Percentiles rank a stretch among this genome's conserved stretches.
Evolutionary conservation across 768 basidiomycete species (phyloP).

Genomic region (Harrya chromipes): DNA sequence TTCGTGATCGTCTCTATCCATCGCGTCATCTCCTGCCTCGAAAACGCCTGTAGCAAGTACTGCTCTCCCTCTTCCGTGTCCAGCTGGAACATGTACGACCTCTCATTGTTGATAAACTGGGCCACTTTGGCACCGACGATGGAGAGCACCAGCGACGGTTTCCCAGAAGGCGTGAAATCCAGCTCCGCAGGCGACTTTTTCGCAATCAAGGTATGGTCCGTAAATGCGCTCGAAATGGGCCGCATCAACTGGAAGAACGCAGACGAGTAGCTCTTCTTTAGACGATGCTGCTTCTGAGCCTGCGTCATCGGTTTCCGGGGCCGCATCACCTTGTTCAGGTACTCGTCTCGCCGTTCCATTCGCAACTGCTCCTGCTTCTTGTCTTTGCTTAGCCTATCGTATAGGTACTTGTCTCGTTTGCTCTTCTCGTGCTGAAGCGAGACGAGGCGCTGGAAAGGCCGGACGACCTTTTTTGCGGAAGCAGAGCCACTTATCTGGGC

Average conservation of each 20-base stretch:
- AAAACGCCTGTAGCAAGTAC: slow-evolving; percentile 72
- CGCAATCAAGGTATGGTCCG: slow-evolving; percentile 47
- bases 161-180: slow-evolving; percentile 69
- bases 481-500: slow-evolving; percentile 40
- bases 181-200: slow-evolving; percentile 70
- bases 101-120: slow-evolving; percentile 73
- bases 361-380: slow-evolving; percentile 72
- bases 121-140: slow-evolving; percentile 69
- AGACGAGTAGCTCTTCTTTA: slow-evolving; percentile 83
- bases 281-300: slow-evolving; percentile 73
- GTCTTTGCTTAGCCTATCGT: slow-evolving; percentile 69
- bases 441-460: slow-evolving; percentile 67
- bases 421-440: slow-evolving; percentile 74
- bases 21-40: slow-evolving; percentile 64
- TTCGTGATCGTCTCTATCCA: slow-evolving; percentile 77
- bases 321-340: slow-evolving; percentile 71
- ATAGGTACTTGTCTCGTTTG: slow-evolving; percentile 69
- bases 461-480: slow-evolving; percentile 51
- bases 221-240: slow-evolving; percentile 85
- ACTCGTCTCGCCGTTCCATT: slow-evolving; percentile 71
- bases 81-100: slow-evolving; percentile 79
- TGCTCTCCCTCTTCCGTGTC: slow-evolving; percentile 87
- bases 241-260: slow-evolving; percentile 84
- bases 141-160: slow-evolving; percentile 72
- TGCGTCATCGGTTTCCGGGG: slow-evolving; percentile 47